Base-by-base conservation (phyloP, 768 basidiomycete genomes). In the Suillus spraguei region DNA sequence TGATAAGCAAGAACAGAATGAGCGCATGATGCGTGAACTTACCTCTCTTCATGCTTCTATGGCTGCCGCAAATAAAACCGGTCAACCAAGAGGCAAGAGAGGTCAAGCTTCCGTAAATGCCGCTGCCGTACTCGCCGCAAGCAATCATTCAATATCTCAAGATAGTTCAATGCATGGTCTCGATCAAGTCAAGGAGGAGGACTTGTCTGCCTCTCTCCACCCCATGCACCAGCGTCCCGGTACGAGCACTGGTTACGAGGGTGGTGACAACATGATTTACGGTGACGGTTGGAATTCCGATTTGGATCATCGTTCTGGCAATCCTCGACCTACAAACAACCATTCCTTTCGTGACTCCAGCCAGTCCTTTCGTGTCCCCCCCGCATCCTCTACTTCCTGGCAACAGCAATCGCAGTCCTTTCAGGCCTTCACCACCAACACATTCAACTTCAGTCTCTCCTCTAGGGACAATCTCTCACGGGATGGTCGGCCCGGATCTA, bases 1-100 rank as follows among this genome's bases (percentile, higher is more conserved):
- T n/a, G 95, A 97, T 74, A 92, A 94, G 80, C 87, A 87, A 74
- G 91, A 91, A 0, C 85, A 88, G 77, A 96, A 96, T 79, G 91
- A 93, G 74, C 80, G 85, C 60, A 95, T 94, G 92, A 95, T 95
- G 92, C 88, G 91, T 68, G 90, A 94, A 63, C 86, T 96, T 65
- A 91, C 91, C 56, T 83, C 85, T 5, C 83, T 96, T 53, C 94
- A 96, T 69, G 91, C 92, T 49, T 83, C 82, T 63, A 94, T 96
- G 86, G 87, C 90, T 14, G 81, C 82, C 36, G 78, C 80, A 59
- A 78, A 76, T 68, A 82, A 83, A 69, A 69, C 73, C 42, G 71
- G 76, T 63, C 71, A 72, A 63, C 2, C 74, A 2, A 77, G 82
- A 24, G 74, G 72, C 44, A 82, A 83, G 65, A 75, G 82, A 50